Evolutionary conservation across 2,329 filamentous ascomycete species (phyloP).

Genomic region (Alternaria rosae): DNA sequence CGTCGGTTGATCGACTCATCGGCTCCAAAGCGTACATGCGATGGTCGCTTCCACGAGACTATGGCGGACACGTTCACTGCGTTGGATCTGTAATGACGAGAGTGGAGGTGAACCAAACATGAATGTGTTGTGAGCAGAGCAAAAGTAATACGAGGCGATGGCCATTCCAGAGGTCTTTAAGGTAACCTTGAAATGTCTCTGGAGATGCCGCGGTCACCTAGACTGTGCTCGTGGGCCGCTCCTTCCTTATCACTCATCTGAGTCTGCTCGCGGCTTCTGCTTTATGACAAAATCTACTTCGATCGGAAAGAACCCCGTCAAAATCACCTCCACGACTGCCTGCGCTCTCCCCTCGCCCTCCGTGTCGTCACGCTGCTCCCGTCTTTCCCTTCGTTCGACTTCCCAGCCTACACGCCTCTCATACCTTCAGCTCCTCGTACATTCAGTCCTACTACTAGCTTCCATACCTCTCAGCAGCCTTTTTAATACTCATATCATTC

Average conservation of each 20-base stretch:
- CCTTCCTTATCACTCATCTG: neutral
- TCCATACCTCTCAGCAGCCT: constrained; percentile 1
- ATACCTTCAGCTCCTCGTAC: neutral
- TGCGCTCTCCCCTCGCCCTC: neutral
- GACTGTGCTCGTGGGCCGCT: neutral
- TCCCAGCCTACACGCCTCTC: neutral
- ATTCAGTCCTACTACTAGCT: neutral
- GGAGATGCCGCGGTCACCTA: neutral
- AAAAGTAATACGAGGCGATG: neutral
- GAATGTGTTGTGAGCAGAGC: neutral
- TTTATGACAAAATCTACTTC: neutral
- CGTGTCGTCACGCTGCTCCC: neutral
- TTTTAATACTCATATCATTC: neutral
- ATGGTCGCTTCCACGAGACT: neutral
- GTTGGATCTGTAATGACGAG: neutral
- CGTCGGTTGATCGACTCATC: neutral
- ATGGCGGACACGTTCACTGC: neutral
- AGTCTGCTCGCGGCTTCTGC: neutral
- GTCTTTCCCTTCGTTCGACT: neutral
- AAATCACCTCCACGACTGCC: neutral
- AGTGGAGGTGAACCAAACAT: neutral
- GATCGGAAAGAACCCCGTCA: neutral
- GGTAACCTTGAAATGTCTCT: neutral
- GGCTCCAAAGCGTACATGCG: neutral
- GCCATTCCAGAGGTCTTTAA: neutral